A percentile compares a stretch with the other conserved stretches of the same genome.
phyloP scores from a whole-genome alignment of 1,284 basidiomycete species.

The Austropuccinia psidii region DNA sequence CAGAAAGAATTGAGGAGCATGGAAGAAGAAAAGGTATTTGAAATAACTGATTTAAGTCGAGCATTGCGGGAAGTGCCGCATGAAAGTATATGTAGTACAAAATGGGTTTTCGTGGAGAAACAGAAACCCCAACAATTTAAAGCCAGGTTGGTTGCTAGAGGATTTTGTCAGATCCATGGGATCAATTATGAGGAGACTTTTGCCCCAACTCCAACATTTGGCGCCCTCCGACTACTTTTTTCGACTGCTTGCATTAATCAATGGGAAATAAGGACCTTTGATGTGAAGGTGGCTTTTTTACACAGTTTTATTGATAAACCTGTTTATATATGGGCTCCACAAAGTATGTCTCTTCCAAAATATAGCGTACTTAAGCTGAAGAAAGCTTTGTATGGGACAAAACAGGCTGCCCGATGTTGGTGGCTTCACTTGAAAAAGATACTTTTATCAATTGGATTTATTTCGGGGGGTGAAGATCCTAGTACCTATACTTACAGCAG shows the following conservation, averaged over 20 bases:
- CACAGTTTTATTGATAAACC: neutral
- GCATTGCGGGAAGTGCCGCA: too few species aligned
- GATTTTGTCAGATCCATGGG: neutral
- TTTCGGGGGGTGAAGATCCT: too few species aligned
- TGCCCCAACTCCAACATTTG: neutral
- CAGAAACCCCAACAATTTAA: neutral
- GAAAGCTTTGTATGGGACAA: constrained; percentile 1
- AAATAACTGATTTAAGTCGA: too few species aligned
- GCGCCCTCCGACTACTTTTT: neutral
- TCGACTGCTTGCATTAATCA: neutral
- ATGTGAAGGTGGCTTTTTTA: neutral
- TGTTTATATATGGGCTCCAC: neutral
- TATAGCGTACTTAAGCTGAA: neutral
- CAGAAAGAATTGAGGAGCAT: too few species aligned
- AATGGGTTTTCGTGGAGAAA: constrained; percentile 11
- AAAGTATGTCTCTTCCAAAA: neutral
- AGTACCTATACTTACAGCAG: too few species aligned
- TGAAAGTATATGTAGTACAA: too few species aligned
- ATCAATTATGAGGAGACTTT: neutral
- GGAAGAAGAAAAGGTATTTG: too few species aligned
- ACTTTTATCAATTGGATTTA: too few species aligned
- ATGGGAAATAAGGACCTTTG: neutral
- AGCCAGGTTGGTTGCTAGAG: neutral
- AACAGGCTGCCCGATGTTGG: neutral
- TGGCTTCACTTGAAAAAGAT: constrained; percentile 1